Base-by-base conservation (phyloP, 129 eudicot genomes). In the Pseudognaphalium luteoalbum region DNA sequence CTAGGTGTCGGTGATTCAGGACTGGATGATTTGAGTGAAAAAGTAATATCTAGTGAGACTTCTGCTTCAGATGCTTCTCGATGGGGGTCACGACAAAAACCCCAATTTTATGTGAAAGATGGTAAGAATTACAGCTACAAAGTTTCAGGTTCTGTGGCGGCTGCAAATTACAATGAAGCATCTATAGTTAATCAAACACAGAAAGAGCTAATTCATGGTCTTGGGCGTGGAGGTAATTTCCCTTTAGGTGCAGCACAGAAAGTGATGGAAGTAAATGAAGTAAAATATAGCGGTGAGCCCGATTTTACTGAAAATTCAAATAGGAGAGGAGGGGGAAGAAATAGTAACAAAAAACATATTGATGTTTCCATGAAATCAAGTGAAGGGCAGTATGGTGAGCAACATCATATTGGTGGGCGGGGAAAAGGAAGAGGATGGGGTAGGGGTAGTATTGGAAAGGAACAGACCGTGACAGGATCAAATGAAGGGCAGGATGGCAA, bases 91-190 rank as follows among this genome's bases (percentile, higher is more conserved):
- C 79, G 88, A 21, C 88, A 86, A 50, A 91, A 81, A 73, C 99
- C 99, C 12, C 99, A 95, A 16, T 95, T 84, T 72, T 95, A 66
- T 69, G 97, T 95, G 1, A 95, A 95, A 68, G 99, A 95, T 72
- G 99, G 99, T 19, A 95, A 95, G 81, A 91, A 95, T 66, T 95
- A 91, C 76, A 91, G 97, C 76, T 95, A 95, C 79, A 91, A 91
- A 63, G 99, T 95, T 2, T 87, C 89, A 6, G 99, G 97, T 21
- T 86, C 99, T 4, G 94, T 95, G 41, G 99, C 92, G 4, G 99
- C 82, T 72, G 87, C 90, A 12, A 88, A 91, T 76, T 81, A 84
- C 62, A 86, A 91, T 16, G 97, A 95, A 44, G 97, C 99, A 1
- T 63, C 76, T n/a, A 63, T 89, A 68, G 86, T 89, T 59, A 91